A percentile compares a stretch with the other conserved stretches of the same genome.
phyloP scores from a whole-genome alignment of 345 rosid genomes.

The Salix suchowensis region DNA sequence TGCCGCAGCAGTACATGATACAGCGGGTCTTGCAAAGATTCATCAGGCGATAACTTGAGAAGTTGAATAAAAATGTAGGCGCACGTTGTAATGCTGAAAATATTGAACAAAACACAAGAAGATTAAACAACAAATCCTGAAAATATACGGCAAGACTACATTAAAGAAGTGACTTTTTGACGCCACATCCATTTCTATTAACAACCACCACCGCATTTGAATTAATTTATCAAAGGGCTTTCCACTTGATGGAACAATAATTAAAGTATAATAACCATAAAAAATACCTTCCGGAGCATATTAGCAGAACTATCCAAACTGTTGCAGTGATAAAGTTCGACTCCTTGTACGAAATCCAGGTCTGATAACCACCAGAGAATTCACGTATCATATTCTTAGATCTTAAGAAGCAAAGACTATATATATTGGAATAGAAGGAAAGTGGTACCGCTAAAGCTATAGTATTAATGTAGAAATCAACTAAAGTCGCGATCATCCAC shows the following conservation, averaged over 20 bases:
- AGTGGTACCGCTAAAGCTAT: constrained; percentile 53
- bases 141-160: background rate
- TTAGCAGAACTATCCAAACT: constrained; percentile 59
- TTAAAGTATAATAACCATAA: background rate
- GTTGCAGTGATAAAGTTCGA: constrained; percentile 35
- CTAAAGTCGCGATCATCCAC: constrained; percentile 69
- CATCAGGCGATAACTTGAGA: constrained; percentile 59
- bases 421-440: background rate
- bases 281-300: constrained; percentile 62
- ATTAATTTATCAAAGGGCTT: background rate
- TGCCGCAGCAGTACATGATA: constrained; percentile 52
- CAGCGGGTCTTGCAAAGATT: constrained; percentile 62
- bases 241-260: background rate
- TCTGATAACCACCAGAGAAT: constrained; percentile 29
- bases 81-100: constrained; percentile 50
- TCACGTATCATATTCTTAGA: background rate
- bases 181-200: background rate
- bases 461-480: constrained; percentile 64
- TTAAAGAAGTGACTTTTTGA: background rate
- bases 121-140: background rate
- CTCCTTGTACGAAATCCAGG: constrained; percentile 77
- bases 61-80: constrained; percentile 64
- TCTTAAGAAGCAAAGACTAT: background rate
- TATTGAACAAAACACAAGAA: background rate
- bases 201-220: background rate